These are phyloP conservation scores for Lumnitzera littorea DNA, from an alignment of 345 rosid genomes.

Conservation along the genomic window DNA sequence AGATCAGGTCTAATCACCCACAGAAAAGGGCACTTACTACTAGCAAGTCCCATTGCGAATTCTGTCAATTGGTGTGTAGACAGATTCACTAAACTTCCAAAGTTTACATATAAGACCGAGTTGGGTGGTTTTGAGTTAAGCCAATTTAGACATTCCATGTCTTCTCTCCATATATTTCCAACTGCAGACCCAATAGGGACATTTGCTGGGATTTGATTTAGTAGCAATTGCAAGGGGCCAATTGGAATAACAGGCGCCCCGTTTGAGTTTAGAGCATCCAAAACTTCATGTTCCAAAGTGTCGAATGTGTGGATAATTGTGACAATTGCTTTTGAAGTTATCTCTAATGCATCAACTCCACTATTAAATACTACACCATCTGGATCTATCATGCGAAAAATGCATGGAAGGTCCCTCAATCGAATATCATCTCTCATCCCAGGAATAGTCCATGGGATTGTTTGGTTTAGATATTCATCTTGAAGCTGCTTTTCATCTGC, in stretches of 20 bases:
- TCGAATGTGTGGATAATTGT: background rate
- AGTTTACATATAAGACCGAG: background rate
- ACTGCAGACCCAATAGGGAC: background rate
- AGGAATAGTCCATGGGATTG: background rate
- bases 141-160: background rate
- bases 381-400: background rate
- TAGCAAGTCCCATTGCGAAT: background rate
- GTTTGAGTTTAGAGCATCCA: background rate
- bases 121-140: background rate
- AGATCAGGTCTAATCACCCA: background rate
- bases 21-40: background rate
- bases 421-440: background rate
- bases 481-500: background rate
- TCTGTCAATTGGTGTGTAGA: background rate
- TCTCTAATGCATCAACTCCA: accelerated
- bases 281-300: background rate
- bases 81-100: background rate
- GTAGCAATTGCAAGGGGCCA: background rate
- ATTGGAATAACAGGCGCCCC: background rate
- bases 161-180: background rate
- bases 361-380: background rate
- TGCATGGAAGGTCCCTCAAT: background rate
- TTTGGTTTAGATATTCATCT: background rate
- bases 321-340: background rate
- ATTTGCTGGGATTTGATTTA: background rate